Conservation (phyloP, 495 filamentous ascomycete genomes). For the Penicillium fimorum region DNA sequence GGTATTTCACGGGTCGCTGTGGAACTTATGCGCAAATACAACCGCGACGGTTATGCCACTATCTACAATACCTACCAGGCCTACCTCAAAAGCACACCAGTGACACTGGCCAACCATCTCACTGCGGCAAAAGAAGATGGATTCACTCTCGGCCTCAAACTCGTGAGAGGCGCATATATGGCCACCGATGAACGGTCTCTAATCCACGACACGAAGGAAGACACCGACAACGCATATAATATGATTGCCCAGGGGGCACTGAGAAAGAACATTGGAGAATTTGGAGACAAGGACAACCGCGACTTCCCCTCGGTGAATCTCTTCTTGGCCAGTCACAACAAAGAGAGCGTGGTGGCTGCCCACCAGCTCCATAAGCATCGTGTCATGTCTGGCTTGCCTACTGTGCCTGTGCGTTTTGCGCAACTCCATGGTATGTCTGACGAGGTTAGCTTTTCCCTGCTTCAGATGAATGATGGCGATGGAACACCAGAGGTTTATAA, state of each 20-base stretch:
- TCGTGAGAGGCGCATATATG: conserved; percentile 87
- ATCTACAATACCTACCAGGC: conserved; percentile 78
- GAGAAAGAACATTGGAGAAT: conserved; percentile 31
- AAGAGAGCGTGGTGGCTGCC: conserved; percentile 33
- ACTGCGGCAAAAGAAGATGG: conserved; percentile 57
- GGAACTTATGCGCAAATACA: conserved; percentile 74
- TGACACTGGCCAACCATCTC: conserved; percentile 61
- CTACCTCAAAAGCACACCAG: conserved; percentile 70
- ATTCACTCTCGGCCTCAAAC: conserved; percentile 78
- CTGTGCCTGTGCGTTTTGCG: conserved; percentile 39
- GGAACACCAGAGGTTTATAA: conserved; percentile 68
- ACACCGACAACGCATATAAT: conserved; percentile 66
- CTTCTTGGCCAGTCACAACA: conserved; percentile 46
- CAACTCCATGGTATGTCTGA: conserved; percentile 95
- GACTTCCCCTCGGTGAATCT: conserved; percentile 37
- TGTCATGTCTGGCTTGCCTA: conserved; percentile 27
- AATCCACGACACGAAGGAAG: conserved; percentile 72
- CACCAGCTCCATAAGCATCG: conserved; percentile 36
- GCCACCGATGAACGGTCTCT: conserved; percentile 69
- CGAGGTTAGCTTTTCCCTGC: conserved; percentile 75
- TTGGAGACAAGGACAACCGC: conserved; percentile 43
- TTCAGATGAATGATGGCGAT: conserved; percentile 44
- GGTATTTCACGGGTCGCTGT: conserved; percentile 79
- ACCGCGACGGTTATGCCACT: conserved; percentile 52
- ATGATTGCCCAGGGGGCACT: conserved; percentile 49